Evolutionary conservation across 768 basidiomycete species (phyloP), one percentile per base, ranked within the genome.

Genomic region (Pleurotus tuber-regium): DNA sequence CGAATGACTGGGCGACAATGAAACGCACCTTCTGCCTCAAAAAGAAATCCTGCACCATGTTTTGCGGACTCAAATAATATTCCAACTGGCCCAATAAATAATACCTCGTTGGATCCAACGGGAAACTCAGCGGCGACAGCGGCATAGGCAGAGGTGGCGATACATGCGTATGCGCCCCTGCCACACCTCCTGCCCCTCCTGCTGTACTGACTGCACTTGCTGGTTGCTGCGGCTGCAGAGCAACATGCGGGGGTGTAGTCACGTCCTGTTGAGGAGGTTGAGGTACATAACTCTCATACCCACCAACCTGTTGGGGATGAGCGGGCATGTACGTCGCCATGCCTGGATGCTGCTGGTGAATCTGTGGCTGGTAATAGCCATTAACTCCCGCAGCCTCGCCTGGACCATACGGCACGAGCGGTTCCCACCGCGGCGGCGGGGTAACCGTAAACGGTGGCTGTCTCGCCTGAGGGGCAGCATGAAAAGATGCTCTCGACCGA

Each of bases 11-110:
- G n/a, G n/a, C n/a, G 43, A 30, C 14, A 16, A 57, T 42, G 16
- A 42, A 12, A 74, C 85, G 62, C 59, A 90, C 92, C 71, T 82
- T 75, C 68, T 84, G 78, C 47, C 92, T 78, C 29, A 98, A 73
- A 70, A 79, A 96, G 57, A 88, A 77, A 65, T 98, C 94, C 63
- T 84, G 82, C n/a, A 80, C 87, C 71, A 98, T 76, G 63, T 96
- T 97, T 64, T 97, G 86, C 51, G 86, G 75, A 59, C 92, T 91
- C 58, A 98, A 75, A 70, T 96, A 98, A 66, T 92, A 97, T 68
- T 96, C 95, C 46, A 96, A 69, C 66, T 96, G 89, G 1, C 82
- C 86, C 38, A 96, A 77, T 23, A 96, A 72, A 63, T 79, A 83
- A 60, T 77, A 86, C 43, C 83, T 67, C 43, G 78, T 82, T 19